Base-by-base conservation (phyloP, 2,329 filamentous ascomycete genomes). In the Ceratocystis huliohia region DNA sequence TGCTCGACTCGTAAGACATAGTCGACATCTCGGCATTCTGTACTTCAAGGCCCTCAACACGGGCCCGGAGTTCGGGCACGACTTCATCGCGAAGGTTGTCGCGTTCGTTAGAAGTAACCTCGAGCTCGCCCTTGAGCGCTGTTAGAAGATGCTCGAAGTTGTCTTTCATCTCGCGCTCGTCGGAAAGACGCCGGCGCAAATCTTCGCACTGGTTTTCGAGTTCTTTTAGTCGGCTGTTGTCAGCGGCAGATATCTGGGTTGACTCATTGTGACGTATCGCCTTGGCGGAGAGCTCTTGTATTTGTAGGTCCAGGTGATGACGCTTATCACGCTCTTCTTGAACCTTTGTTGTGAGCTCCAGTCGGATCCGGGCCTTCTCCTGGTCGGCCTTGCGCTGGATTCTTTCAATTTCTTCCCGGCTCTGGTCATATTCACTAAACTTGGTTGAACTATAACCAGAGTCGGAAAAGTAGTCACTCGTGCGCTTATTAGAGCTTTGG, bases 401-500 rank as follows among this genome's bases (percentile, higher is more conserved):
- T 74, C 86, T 89, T 68, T 96, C 90, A 44, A 96, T 79, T 74
- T 96, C 90, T 72, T 87, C 84, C 63, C 80, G 81, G 41, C 79
- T 80, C 56, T 83, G 79, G 68, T 87, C 84, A 68, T 79, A 79
- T 61, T 89, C 87, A 69, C 88, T 86, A 72, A 87, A 88, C 72
- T 91, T 88, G 65, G 89, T 82, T 0, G 91, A 93, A 74, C 91
- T 93, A 67, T 90, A 88, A 41, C 94, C 94, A 5, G 92, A 96
- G 75, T 99, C 94, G 1, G 94, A 99, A 74, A 94, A 99, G 77
- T 99, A 97, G 76, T 99, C 94, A 76, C 94, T 97, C 8, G 90
- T 95, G 68, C 93, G 84, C 74, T 88, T 88, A 69, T 83, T 86
- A 33, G 81, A 72, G 70, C 79, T 73, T 75, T 80, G 76, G 17